Base-by-base conservation (phyloP, 2,329 filamentous ascomycete species). In the Colletotrichum liaoningense region DNA sequence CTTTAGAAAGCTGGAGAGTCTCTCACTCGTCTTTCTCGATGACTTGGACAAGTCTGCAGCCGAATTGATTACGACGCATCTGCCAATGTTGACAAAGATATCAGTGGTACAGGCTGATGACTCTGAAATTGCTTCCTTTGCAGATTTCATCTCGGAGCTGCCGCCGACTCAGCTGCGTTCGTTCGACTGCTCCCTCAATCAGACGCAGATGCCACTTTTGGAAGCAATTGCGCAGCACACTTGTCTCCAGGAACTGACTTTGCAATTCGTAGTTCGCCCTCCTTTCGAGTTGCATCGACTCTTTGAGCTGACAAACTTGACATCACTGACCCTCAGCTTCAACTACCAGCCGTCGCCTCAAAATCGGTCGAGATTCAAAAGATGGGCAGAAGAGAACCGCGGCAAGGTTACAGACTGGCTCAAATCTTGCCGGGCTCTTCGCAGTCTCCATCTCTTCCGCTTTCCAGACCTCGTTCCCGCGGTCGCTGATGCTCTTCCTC, bases 381-480 rank as follows among this genome's bases (percentile, higher is more conserved):
- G 24, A 1, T 72, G 69, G 69, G 49, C 64, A 19, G 14, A 1
- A 5, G 12, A 11, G 5, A 12, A 52, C 19, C 57, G 49, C 24
- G 14, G 6, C 1, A 22, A n/a, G 19, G 46, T 68, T 22, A 5
- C 49, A 7, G 22, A 24, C 12, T 68, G 64, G 64, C 22, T 72
- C 2, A n/a, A 3, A 6, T 57, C 35, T 8, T 72, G 64, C 22
- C 16, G 35, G 5, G 56, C n/a, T 14, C 49, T 68, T 24, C 30
- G 26, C 4, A 67, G 55, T 16, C 35, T 72, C 19, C 64, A 72
- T 12, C 14, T 68, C 26, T 72, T 63, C 58, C 57, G 49, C 1
- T 30, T 72, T 26, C 69, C 64, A n/a, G 46, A 35, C 16, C 22
- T 68, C 8, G 28, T 72, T 4, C 64, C 69, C 35, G 69, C 69